Evolutionary conservation across 495 filamentous ascomycete species (phyloP).

Genomic region (Lepraria neglecta): DNA sequence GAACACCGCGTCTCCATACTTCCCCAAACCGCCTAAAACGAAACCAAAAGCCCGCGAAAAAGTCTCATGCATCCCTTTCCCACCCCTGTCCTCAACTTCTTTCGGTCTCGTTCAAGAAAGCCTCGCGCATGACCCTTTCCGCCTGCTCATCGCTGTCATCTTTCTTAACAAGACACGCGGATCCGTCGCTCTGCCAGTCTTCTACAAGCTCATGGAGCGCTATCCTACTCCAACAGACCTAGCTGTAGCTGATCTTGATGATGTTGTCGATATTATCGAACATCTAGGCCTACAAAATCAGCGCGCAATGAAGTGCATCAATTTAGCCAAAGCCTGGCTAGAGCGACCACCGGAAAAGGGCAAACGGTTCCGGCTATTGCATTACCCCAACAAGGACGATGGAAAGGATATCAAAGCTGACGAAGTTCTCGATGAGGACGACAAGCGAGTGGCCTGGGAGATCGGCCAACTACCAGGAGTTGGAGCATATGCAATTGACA

Average conservation of each 20-base stretch:
- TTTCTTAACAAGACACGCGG: conserved; percentile 80
- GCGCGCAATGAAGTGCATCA: conserved; percentile 54
- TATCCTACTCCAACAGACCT: conserved; percentile 66
- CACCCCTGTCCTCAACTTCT: conserved; percentile 50
- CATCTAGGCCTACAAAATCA: conserved; percentile 70
- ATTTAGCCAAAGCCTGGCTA: conserved; percentile 67
- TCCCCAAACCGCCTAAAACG: conserved; percentile 24
- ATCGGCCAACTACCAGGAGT: conserved; percentile 78
- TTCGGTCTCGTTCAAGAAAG: conserved; percentile 86
- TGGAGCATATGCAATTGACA: conserved; percentile 82
- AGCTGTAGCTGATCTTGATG: conserved; percentile 49
- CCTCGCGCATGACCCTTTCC: conserved; percentile 62
- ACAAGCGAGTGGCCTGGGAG: conserved; percentile 61
- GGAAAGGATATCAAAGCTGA: conserved; percentile 47
- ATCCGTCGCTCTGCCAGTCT: conserved; percentile 66
- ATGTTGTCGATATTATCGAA: conserved; percentile 57
- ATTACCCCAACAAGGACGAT: conserved; percentile 58
- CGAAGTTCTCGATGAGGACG: conserved; percentile 42
- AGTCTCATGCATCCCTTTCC: conserved; percentile 63
- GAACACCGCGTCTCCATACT: conserved; percentile 39
- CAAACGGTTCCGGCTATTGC: conserved; percentile 56
- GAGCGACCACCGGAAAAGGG: conserved; percentile 51
- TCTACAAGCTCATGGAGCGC: conserved; percentile 57
- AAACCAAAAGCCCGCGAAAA: conserved; percentile 36
- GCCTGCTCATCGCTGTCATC: conserved; percentile 65